Conservation (phyloP, 148 eudicot genomes). For the Rhododendron simsii region DNA sequence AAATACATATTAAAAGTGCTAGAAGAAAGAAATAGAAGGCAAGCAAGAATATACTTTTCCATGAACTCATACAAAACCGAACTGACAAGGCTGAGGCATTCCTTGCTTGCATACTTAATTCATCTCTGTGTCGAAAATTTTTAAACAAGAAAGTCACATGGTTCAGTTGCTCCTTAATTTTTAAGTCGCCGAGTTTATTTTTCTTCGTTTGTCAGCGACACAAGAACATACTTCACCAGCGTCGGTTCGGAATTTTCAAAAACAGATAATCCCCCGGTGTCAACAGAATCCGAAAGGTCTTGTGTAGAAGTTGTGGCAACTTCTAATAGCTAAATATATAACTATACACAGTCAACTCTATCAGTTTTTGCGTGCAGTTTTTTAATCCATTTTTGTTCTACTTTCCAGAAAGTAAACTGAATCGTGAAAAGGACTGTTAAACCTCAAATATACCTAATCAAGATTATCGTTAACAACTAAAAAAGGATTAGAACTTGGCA, state of each 20-base stretch:
- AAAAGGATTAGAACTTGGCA: background rate
- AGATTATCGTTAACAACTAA: background rate
- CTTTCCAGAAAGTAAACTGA: background rate
- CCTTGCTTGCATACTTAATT: background rate
- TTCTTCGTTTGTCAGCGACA: background rate
- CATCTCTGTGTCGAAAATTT: background rate
- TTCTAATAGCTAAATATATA: background rate
- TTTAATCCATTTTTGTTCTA: background rate
- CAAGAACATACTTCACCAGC: background rate
- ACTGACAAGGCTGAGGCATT: background rate
- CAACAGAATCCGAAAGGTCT: background rate
- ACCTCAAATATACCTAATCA: background rate
- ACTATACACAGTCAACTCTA: background rate
- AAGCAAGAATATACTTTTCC: conserved; percentile 10
- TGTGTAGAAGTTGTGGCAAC: background rate
- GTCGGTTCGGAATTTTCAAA: background rate
- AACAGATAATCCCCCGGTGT: background rate
- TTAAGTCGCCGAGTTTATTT: background rate
- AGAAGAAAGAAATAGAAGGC: background rate
- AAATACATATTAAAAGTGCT: background rate
- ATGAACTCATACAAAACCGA: background rate
- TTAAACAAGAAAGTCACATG: background rate
- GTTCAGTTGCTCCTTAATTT: background rate
- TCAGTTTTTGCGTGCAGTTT: background rate
- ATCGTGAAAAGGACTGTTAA: background rate